These are phyloP conservation scores for Aegle marmelos DNA, from an alignment of 345 rosid genomes.

Conservation along the genomic window DNA sequence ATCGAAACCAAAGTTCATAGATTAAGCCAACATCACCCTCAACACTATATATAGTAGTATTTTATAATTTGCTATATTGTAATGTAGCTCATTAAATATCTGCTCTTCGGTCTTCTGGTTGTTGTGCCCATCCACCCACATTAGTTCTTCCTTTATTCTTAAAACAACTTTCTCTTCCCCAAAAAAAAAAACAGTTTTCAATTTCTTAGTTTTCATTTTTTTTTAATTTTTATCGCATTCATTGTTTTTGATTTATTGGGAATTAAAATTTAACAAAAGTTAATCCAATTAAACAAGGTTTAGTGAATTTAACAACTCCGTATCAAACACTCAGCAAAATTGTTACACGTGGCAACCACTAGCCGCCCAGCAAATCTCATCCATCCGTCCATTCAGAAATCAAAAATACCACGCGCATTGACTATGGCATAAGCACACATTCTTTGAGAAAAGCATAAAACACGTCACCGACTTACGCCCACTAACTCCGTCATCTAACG, in stretches of 20 bases:
- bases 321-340: neutral
- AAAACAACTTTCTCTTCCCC: neutral
- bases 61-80: neutral
- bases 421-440: too few species aligned
- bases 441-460: neutral
- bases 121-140: neutral
- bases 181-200: neutral
- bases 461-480: neutral
- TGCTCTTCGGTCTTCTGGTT: neutral
- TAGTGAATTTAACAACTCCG: neutral
- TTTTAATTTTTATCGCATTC: too few species aligned
- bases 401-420: too few species aligned
- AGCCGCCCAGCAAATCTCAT: neutral
- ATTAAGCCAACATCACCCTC: too few species aligned
- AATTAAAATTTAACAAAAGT: neutral
- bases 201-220: too few species aligned
- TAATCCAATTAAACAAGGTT: neutral
- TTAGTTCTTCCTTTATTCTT: neutral
- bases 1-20: too few species aligned
- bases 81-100: neutral
- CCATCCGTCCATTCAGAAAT: neutral
- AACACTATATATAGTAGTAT: neutral
- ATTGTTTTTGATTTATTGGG: too few species aligned
- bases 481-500: slow-evolving; percentile 1
- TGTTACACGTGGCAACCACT: neutral